A percentile compares a stretch with the other conserved stretches of the same genome.
These are phyloP conservation scores for Elsinoe perseae DNA, from an alignment of 2,329 filamentous ascomycete species.

Conservation along the genomic window DNA sequence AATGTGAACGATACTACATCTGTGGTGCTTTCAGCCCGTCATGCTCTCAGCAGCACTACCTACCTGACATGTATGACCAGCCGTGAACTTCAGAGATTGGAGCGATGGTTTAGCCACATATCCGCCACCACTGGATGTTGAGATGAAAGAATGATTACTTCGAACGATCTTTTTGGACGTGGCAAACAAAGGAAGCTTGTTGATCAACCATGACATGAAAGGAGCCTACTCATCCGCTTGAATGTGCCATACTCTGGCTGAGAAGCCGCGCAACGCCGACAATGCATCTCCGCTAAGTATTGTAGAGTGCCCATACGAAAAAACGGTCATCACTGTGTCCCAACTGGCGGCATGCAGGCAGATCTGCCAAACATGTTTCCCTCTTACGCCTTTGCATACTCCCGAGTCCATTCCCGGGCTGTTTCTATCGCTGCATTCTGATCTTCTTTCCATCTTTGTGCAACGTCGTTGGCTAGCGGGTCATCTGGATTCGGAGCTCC, in stretches of 20 bases:
- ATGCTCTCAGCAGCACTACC: too few species aligned
- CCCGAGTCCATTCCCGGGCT: conserved; percentile 82
- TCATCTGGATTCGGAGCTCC: conserved; percentile 97
- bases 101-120: too few species aligned
- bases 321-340: too few species aligned
- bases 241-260: not conserved
- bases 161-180: not conserved
- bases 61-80: too few species aligned
- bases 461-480: conserved; percentile 94
- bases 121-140: not conserved
- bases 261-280: conserved; percentile 11
- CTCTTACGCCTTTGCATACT: conserved; percentile 56
- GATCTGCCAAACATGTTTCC: too few species aligned
- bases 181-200: not conserved
- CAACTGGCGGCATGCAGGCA: too few species aligned
- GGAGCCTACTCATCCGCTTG: conserved; percentile 4
- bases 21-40: too few species aligned
- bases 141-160: not conserved
- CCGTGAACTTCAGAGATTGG: too few species aligned
- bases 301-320: conserved; percentile 1
- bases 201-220: not conserved
- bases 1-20: too few species aligned
- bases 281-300: conserved; percentile 17
- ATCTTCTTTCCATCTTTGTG: conserved; percentile 96
- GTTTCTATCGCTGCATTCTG: conserved; percentile 87